Evolutionary conservation across 352 stramenopile genomes (phyloP), one percentile per base, ranked within the genome.

Genomic region (Phytophthora citricola): DNA sequence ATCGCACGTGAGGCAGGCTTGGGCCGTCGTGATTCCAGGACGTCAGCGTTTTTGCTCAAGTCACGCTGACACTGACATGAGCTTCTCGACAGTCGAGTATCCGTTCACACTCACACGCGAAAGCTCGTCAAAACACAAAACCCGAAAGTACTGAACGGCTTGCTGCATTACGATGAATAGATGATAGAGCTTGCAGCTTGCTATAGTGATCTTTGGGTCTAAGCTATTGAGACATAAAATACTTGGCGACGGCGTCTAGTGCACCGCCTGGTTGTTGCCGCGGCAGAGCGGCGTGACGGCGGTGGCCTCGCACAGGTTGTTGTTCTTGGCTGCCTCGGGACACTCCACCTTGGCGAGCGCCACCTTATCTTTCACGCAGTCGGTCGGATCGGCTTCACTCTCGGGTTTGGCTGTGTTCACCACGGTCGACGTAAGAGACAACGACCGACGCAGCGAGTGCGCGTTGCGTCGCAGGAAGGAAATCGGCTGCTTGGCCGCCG

Each of bases 291-390:
- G 67, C 34, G 62, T 76, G 62, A 69, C 58, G 26, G 66, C 51
- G 17, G 46, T 56, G 5, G 41, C 58, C 14, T 60, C 54, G 59
- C 58, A 58, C 26, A 57, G 41, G 47, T 58, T 65, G 56, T 60
- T 54, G 15, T 48, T 63, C 55, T 73, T 66, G 32, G 31, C 44
- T 14, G 38, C 69, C 62, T 73, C 65, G 12, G 69, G 60, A 4
- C 51, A 78, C 44, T 69, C 63, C 41, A 86, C 79, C 12, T 83
- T 88, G 45, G 63, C 61, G 36, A 91, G 75, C 43, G 72, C 69
- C 61, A 91, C 70, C 58, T 91, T 93, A 63, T 85, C 81, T 46
- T 83, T 89, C 11, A 74, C 70, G 48, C 82, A 91, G 64, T 90
- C 79, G 1, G 76, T 83, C 11, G 73, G 71, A 0, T 63, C 68